These are phyloP conservation scores for Eutrema salsugineum DNA, from an alignment of 441 rosid species.

Conservation along the genomic window DNA sequence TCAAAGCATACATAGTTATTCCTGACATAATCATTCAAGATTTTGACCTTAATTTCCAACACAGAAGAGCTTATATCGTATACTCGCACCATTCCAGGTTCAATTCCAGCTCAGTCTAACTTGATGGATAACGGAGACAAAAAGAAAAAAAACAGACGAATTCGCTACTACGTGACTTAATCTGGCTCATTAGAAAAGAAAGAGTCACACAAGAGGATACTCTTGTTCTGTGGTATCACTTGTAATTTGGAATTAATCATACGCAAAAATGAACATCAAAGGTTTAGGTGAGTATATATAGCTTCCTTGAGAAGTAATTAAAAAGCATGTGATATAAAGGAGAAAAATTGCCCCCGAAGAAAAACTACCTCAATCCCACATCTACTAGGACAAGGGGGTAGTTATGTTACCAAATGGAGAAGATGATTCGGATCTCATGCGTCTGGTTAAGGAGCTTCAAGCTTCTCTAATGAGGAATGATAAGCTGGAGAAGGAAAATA, in stretches of 20 bases:
- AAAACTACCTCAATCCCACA: conserved; percentile 16
- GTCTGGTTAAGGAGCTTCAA: conserved; percentile 65
- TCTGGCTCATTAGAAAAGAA: neutral
- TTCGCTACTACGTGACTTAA: neutral
- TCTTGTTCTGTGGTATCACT: conserved; percentile 11
- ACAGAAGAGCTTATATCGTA: neutral
- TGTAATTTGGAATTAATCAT: conserved; percentile 24
- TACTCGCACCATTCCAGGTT: neutral
- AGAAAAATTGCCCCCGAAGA: conserved; percentile 17
- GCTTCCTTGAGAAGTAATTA: conserved; percentile 42
- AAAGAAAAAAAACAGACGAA: neutral
- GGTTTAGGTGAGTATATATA: conserved; percentile 39
- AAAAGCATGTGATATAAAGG: conserved; percentile 30
- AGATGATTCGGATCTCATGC: conserved; percentile 47
- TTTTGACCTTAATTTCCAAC: neutral
- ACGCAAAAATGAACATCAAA: conserved; percentile 23
- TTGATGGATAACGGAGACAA: neutral
- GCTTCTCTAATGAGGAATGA: conserved; percentile 48
- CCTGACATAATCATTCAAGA: conserved; percentile 17
- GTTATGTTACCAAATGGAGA: conserved; percentile 40
- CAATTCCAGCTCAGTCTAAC: neutral
- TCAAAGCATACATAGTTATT: conserved; percentile 5
- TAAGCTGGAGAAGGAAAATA: conserved; percentile 73
- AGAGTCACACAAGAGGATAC: conserved; percentile 8
- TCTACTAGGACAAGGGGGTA: conserved; percentile 20